Base-by-base conservation (phyloP, 495 filamentous ascomycete genomes). In the Corynascus novoguineensis region DNA sequence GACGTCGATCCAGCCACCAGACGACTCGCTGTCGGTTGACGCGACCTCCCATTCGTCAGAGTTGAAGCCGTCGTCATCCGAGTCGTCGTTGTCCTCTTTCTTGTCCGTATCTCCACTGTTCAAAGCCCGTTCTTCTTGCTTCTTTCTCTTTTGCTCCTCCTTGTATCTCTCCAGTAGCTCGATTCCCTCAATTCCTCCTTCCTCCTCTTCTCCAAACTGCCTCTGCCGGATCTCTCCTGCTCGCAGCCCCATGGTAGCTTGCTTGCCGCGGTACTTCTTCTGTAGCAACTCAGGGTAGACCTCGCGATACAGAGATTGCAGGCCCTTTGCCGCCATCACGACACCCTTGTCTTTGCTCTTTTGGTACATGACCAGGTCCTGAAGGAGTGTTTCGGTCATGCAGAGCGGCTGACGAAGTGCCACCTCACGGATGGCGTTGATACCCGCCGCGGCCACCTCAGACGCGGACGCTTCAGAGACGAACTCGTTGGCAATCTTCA, bases 321-420 rank as follows among this genome's bases (percentile, higher is more conserved):
- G 74, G 53, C 91, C 92, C 64, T 91, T 88, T 12, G 91, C 90
- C 15, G 92, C 95, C 92, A 99, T 97, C 79, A 95, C 87, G 12
- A 95, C 89, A 57, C 91, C 91, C 73, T 97, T 97, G 66, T 99
- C 95, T 65, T 97, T 97, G 67, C 88, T 93, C 74, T 92, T 95
- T 55, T 90, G 82, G 72, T 99, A 99, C 82, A 91, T 84, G 14
- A 97, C 90, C 32, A 99, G 73, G 75, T 98, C 93, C 69, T 97
- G 93, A n/a, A 99, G 76, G 12, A 97, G 77, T 0, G 92, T 95
- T 58, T 95, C 88, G 60, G 88, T 90, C 87, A 99, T 97, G 17
- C 92, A 93, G 21, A 97, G 75, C 21, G 95, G 93, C 64, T 97
- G 92, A 51, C 93, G 79, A 3, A 83, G 85, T 67, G 93, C 97